Evolutionary conservation across 805 yeast genomes (phyloP), one percentile per base, ranked within the genome.

Genomic region (Wickerhamiella occidentalis): DNA sequence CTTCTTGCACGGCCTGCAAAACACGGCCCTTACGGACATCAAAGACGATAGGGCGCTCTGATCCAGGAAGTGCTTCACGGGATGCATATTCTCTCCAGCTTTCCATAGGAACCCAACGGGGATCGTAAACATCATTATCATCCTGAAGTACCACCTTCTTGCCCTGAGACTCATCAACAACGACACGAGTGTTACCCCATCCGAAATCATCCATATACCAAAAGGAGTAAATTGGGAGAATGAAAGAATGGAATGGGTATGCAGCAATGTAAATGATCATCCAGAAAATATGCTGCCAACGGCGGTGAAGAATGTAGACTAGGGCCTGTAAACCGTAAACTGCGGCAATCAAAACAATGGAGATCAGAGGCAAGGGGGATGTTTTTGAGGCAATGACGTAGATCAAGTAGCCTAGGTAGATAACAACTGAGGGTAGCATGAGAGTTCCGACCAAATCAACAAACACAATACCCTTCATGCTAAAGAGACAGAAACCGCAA

Each of bases 121-220:
- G 67, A 45, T 68, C 70, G 43, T 64, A 67, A 12, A 56, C 61
- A 35, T 62, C 69, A 3, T 54, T 55, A 26, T 63, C 65, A 40
- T 62, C 64, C 15, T 61, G 64, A 0, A 62, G 57, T 12, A 68
- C 61, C 6, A 62, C 58, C 52, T 74, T 77, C 49, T 67, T 71
- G 40, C 77, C 78, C 53, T 72, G 74, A 53, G 70, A 71, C 46
- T 72, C 80, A 17, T 76, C 79, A 6, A 70, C 69, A 26, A 77
- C 76, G 13, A 71, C 64, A 61, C 82, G 73, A 7, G 82, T 77
- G 54, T 76, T 78, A 58, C 82, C 82, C 82, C 82, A 77, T 54
- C 76, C 65, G 62, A 77, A 77, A 61, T 77, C 77, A 57, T 77
- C 82, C 67, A 76, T 77, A 56, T 78, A 75, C 82, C 82, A 77